These are phyloP conservation scores for Suaeda aralocaspica DNA, from an alignment of 148 eudicot species.

Conservation along the genomic window DNA sequence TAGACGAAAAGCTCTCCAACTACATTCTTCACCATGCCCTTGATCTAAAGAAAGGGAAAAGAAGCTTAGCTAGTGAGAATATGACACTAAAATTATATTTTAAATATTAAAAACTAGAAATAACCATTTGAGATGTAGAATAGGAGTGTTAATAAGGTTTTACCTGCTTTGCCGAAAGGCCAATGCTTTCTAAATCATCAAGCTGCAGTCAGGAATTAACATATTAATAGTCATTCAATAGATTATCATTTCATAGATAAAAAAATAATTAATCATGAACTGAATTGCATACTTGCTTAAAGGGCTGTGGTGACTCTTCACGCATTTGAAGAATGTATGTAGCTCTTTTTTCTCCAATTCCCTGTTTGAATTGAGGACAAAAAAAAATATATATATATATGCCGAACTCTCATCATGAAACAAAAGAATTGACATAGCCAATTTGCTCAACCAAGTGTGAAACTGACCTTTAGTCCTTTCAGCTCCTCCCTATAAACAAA, in stretches of 20 bases:
- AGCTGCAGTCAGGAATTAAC: constrained; percentile 48
- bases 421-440: neutral
- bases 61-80: neutral
- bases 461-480: constrained; percentile 57
- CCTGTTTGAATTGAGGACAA: constrained; percentile 26
- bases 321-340: constrained; percentile 63
- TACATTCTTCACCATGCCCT: constrained; percentile 25
- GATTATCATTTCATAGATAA: too few relatives aligned
- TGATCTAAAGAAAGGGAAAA: constrained; percentile 11
- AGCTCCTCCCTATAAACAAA: constrained; percentile 65
- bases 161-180: constrained; percentile 78
- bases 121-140: neutral
- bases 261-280: neutral
- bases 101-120: neutral
- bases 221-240: too few relatives aligned
- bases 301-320: constrained; percentile 72
- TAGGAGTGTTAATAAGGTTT: neutral
- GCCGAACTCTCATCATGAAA: neutral
- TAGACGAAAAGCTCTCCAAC: constrained; percentile 22
- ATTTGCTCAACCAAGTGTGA: neutral
- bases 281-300: constrained; percentile 48
- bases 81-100: neutral
- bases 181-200: constrained; percentile 68
- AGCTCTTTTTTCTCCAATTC: constrained; percentile 83
- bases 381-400: neutral